Evolutionary conservation across 163 green algal species (phyloP), one percentile per base, ranked within the genome.

Genomic region (Scenedesmus sp.): DNA sequence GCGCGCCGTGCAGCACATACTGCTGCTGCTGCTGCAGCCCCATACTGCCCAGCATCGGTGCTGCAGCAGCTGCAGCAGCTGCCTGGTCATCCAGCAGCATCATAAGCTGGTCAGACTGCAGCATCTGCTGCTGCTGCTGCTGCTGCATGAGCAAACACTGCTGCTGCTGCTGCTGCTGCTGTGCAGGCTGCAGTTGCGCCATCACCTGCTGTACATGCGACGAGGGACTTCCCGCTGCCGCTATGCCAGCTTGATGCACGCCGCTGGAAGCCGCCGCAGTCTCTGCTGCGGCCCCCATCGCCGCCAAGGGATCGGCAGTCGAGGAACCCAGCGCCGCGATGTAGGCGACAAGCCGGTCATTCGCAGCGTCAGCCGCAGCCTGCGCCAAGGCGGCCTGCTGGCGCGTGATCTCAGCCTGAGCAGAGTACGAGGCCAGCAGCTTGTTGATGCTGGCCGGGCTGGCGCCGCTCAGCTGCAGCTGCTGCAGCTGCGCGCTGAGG

Each of bases 21-120:
- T 76, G 65, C 65, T 76, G 65, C 65, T 76, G 65, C 65, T 76
- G 65, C 65, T 76, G 65, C 65, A 40, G 30, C 65, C 65, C 65
- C 30, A 7, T 10, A 76, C 65, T 76, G 65, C 65, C 65, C 9
- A 76, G 7, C 65, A 76, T 76, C 30, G 65, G 65, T 40, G 20
- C 56, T 70, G 65, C 65, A 76, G 65, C 65, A 40, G 65, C 30
- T 2, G 65, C 59, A 30, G 2, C 59, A n/a, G 59, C 65, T 40
- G 65, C 65, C 30, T 76, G 65, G 6, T 76, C 30, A 16, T 76
- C 65, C 37, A 76, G 65, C 65, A 76, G 30, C 6, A 40, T 76
- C 65, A 76, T 76, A 7, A 76, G 65, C 65, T 76, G 65, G 2
- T 76, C 65, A 76, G 65, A 76, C 65, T 20, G 65, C 65, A 40